These are phyloP conservation scores for Penicillium sumatraense DNA, from an alignment of 2,329 filamentous ascomycete species.

Conservation along the genomic window DNA sequence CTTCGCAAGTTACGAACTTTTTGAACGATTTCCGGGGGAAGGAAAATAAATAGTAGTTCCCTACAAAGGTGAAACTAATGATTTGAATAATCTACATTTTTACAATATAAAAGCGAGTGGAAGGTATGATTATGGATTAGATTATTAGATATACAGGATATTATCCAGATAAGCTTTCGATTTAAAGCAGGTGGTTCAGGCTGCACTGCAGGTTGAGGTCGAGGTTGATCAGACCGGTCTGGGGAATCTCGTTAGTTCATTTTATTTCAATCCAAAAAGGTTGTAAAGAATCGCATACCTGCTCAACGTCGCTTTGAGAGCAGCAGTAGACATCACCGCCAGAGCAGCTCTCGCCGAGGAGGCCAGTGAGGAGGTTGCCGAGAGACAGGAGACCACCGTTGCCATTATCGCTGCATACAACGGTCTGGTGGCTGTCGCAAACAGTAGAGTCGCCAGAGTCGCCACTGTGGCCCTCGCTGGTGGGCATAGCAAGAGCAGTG, in stretches of 20 bases:
- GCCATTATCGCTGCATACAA: constrained; percentile 13
- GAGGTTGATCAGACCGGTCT: constrained; percentile 12
- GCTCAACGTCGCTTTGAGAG: neutral
- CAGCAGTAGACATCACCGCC: constrained; percentile 16
- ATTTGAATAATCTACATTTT: no score
- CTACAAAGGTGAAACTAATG: no score
- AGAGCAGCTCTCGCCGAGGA: constrained; percentile 6
- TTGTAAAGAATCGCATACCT: neutral
- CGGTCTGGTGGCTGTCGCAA: constrained; percentile 5
- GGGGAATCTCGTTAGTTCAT: neutral
- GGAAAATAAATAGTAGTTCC: no score
- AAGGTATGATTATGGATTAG: no score
- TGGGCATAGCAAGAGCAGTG: neutral
- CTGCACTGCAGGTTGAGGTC: constrained; percentile 16
- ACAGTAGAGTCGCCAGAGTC: neutral
- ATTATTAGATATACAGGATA: no score
- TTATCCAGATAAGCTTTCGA: neutral
- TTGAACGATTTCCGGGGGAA: no score
- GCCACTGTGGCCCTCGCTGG: neutral
- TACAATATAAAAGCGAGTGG: no score
- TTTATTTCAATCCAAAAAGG: neutral
- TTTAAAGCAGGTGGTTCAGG: constrained; percentile 15
- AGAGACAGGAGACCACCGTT: constrained; percentile 10
- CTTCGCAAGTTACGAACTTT: no score
- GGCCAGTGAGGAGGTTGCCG: constrained; percentile 10